These are phyloP conservation scores for Colletotrichum sp. DNA, from an alignment of 2,329 filamentous ascomycete species.

Conservation along the genomic window DNA sequence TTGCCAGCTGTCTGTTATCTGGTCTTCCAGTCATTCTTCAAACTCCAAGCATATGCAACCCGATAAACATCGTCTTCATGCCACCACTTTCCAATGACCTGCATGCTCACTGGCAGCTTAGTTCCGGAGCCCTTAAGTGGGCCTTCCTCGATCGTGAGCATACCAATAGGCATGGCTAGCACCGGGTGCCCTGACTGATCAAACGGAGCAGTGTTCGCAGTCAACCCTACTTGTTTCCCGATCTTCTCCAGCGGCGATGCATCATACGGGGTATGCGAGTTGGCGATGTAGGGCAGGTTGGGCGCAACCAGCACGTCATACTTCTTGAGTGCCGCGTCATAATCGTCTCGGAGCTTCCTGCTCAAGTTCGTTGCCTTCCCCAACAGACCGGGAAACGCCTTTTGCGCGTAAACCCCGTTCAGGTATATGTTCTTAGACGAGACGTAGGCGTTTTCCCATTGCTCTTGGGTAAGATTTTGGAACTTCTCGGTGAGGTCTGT, in stretches of 20 bases:
- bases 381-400: neutral
- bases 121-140: neutral
- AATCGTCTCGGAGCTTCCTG: constrained; percentile 3
- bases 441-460: constrained; percentile 7
- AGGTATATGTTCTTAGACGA: constrained; percentile 48
- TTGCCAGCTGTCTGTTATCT: neutral
- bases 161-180: constrained; percentile 27
- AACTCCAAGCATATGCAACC: neutral
- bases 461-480: constrained; percentile 9
- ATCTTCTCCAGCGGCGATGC: constrained; percentile 42
- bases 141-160: constrained; percentile 5
- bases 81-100: constrained; percentile 32
- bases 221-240: constrained; percentile 46
- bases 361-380: neutral
- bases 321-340: neutral
- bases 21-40: neutral
- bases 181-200: constrained; percentile 56
- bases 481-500: constrained; percentile 38
- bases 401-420: constrained; percentile 35
- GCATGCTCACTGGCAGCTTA: constrained; percentile 33
- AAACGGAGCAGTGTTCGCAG: constrained; percentile 51
- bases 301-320: neutral
- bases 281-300: neutral
- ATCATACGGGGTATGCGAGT: constrained; percentile 13
- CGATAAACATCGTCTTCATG: constrained; percentile 26